phyloP scores from a whole-genome alignment of 495 filamentous ascomycete species.

The Acidomyces sp. region DNA sequence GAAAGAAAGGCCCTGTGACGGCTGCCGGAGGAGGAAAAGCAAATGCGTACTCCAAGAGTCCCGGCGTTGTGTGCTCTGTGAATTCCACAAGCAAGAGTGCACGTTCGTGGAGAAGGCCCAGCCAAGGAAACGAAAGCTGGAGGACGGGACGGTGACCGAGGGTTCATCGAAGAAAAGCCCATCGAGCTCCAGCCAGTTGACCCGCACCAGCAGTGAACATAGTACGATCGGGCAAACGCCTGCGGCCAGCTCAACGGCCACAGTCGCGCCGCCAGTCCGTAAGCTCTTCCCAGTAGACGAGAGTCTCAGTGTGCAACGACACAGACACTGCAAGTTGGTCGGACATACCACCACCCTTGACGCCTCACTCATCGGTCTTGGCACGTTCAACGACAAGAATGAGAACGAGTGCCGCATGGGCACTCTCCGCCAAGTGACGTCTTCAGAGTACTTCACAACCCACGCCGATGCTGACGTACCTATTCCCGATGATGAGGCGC shows the following conservation, averaged over 20 bases:
- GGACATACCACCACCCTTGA: constrained; percentile 55
- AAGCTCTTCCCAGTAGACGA: constrained; percentile 24
- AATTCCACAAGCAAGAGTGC: constrained; percentile 38
- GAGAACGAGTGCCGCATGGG: constrained; percentile 55
- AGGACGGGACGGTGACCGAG: constrained; percentile 8
- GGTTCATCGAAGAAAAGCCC: constrained; percentile 6
- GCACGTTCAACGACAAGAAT: constrained; percentile 55
- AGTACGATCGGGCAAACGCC: not conserved
- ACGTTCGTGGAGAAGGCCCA: constrained; percentile 36
- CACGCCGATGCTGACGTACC: constrained; percentile 51
- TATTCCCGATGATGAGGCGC: constrained; percentile 45
- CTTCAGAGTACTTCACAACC: constrained; percentile 74
- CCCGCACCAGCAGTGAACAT: not conserved
- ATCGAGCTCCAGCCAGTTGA: not conserved
- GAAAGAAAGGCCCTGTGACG: constrained; percentile 42
- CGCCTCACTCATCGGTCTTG: constrained; percentile 56
- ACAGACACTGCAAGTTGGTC: constrained; percentile 30
- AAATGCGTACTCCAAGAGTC: constrained; percentile 88
- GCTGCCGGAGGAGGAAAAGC: constrained; percentile 71
- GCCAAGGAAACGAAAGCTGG: constrained; percentile 39
- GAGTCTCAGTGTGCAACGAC: constrained; percentile 29
- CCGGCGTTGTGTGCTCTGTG: constrained; percentile 48
- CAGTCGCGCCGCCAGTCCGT: constrained; percentile 4
- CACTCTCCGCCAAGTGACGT: constrained; percentile 65
- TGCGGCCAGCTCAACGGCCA: not conserved